A percentile compares a stretch with the other conserved stretches of the same genome.
Evolutionary conservation across 129 eudicot genomes (phyloP).

Genomic region (Chrysanthemum lavandulifolium): DNA sequence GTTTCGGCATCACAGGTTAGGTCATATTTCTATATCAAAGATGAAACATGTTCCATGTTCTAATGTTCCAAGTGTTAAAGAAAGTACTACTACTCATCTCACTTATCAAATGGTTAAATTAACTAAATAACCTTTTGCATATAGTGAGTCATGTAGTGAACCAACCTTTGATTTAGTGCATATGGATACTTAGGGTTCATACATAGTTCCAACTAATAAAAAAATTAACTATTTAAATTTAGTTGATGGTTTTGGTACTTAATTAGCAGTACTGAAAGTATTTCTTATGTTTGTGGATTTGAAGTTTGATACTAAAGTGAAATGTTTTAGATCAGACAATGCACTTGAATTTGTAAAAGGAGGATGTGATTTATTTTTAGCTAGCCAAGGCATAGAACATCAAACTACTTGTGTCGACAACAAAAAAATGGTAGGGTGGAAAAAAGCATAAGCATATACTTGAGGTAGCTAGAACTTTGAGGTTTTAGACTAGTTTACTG

Average conservation of each 20-base stretch:
- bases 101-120: neutral
- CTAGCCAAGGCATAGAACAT: too few relatives aligned
- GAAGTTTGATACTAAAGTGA: neutral
- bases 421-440: too few relatives aligned
- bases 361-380: too few relatives aligned
- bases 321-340: too few relatives aligned
- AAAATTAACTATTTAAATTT: neutral
- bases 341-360: too few relatives aligned
- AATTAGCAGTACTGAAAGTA: neutral
- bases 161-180: neutral
- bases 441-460: too few relatives aligned
- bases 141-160: neutral
- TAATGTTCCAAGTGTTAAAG: neutral
- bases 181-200: neutral
- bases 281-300: neutral
- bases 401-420: too few relatives aligned
- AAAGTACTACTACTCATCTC: neutral
- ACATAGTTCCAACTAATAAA: neutral
- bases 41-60: neutral
- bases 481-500: too few relatives aligned
- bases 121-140: neutral
- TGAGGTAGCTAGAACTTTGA: too few relatives aligned
- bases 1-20: neutral
- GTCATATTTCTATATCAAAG: neutral
- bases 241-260: neutral